Base-by-base conservation (phyloP, 2,329 filamentous ascomycete genomes). In the Alternaria sp. region DNA sequence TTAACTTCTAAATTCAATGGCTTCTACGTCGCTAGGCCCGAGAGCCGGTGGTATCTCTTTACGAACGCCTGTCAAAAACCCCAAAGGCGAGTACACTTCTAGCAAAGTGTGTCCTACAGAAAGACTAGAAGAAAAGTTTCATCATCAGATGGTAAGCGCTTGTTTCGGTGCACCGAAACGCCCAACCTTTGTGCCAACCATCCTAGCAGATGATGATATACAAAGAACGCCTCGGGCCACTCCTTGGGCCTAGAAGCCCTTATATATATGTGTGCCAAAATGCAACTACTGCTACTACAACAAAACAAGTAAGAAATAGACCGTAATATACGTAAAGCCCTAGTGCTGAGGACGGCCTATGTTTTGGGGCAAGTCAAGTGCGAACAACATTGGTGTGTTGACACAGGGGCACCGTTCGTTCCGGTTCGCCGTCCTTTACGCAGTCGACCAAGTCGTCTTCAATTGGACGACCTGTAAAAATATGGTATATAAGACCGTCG, bases 281-380 rank as follows among this genome's bases (percentile, higher is more conserved):
- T 75, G 71, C 71, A 72, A 71, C 64, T 54, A 41, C 58, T 68
- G 65, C 66, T 73, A 67, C 65, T 72, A 70, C 65, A 69, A 70
- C 65, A 69, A 66, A 59, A 64, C 65, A 69, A 68, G 59, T 62
- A 60, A 61, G 53, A 42, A 55, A 57, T 49, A 61, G 51, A 59
- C 29, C 31, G 33, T 37, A 40, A 36, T 41, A 50, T 51, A 46
- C 40, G 33, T 46, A 33, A 31, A 41, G 14, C 46, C 37, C 29
- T 50, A 51, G 29, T 44, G 26, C 33, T 44, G 9, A 29, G 26
- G 31, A 5, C 28, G 11, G 41, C 41, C 29, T 41, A 41, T 14
- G 21, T 31, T 56, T 26, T 53, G 31, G 31, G 29, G 23, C 17
- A 29, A 13, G 21, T 10, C 17, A 29, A 13, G 21, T 10, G 34